Percentiles rank a stretch among this genome's conserved stretches.
These are phyloP conservation scores for Nepenthes gracilis DNA, from an alignment of 148 eudicot genomes.

Conservation along the genomic window DNA sequence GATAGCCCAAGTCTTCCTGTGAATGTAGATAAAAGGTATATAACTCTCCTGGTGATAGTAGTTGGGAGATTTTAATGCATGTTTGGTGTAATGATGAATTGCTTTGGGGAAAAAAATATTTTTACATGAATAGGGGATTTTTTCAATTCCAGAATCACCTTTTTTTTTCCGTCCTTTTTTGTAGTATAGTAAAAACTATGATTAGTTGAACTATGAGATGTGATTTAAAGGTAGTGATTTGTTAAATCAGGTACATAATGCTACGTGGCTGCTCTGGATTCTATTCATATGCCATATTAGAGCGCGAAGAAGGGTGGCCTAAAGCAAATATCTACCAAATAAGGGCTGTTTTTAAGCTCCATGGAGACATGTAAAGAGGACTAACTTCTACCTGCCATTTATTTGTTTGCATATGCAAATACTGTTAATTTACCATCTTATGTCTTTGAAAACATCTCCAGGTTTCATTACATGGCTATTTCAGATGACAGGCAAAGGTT, in stretches of 20 bases:
- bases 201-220: background rate
- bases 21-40: constrained; percentile 44
- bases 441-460: constrained; percentile 4
- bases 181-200: background rate
- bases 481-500: constrained; percentile 50
- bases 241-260: constrained; percentile 31
- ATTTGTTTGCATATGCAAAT: background rate
- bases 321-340: constrained; percentile 23
- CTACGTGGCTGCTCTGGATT: constrained; percentile 36
- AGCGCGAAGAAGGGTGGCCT: constrained; percentile 28
- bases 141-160: background rate
- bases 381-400: background rate
- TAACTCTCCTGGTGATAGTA: background rate
- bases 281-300: constrained; percentile 33
- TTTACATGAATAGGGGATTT: background rate
- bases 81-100: background rate
- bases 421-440: background rate
- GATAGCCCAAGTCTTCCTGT: constrained; percentile 19
- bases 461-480: constrained; percentile 75
- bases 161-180: too few species aligned
- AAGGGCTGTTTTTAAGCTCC: constrained; percentile 30
- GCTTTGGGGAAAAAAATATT: background rate
- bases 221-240: background rate
- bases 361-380: constrained; percentile 1
- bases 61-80: background rate